Base-by-base conservation (phyloP, 2,329 filamentous ascomycete genomes). In the Clathrospora elynae region DNA sequence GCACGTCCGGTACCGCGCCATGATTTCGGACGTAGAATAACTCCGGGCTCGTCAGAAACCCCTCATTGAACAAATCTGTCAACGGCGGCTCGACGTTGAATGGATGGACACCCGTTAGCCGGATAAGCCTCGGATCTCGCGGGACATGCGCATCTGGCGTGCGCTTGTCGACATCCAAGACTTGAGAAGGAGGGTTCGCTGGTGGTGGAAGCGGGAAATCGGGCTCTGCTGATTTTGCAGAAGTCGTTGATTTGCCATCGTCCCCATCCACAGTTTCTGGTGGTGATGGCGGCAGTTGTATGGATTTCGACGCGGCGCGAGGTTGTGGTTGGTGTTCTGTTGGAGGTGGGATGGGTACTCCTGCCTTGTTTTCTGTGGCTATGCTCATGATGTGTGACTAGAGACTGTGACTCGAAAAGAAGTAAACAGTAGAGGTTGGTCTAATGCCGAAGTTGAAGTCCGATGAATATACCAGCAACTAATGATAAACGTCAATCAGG, bases 11-110 rank as follows among this genome's bases (percentile, higher is more conserved):
- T 6, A 96, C 90, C 0, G 83, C 75, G 10, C 91, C 91, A 74
- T 96, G 91, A 61, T 96, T 96, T 23, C 91, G 78, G 6, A 96
- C 91, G 67, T 95, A 96, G 71, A 95, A 93, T 1, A 96, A 75
- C 57, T 95, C 87, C 9, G 90, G 87, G 25, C 85, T 88, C 1
- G 90, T 96, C 24, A 96, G 74, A 64, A 96, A 96, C 0, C 91
- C 90, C 73, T 84, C 77, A 44, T 92, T 80, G 69, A 84, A 96
- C 1, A 96, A 75, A 11, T 84, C 83, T 40, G 82, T 88, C 6
- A 96, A 73, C 0, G 91, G 90, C 7, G 91, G 81, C 71, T 96
- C 91, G 34, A 88, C 86, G 59, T 96, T 96, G 75, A 95, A 95
- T 1, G 91, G 91, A 68, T 96, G 91, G 5, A 88, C 80, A 16